Evolutionary conservation across 2,329 filamentous ascomycete genomes (phyloP).

Genomic region (Microascus cirrosus): DNA sequence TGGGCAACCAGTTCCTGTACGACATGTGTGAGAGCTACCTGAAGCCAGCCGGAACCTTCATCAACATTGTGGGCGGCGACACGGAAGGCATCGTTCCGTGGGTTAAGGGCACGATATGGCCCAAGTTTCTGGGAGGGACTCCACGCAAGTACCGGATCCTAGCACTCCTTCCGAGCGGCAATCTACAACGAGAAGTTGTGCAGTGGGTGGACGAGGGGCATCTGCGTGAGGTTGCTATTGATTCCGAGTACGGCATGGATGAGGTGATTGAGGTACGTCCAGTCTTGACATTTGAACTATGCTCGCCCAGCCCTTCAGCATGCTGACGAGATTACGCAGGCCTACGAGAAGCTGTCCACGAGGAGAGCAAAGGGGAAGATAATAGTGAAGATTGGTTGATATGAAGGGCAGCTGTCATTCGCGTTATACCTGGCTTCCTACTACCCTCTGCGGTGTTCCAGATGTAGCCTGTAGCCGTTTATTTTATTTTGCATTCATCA

Average conservation of each 20-base stretch:
- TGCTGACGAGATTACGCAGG: conserved; percentile 5
- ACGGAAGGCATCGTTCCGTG: conserved; percentile 5
- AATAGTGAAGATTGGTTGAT: conserved; percentile 8
- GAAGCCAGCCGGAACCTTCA: conserved; percentile 10
- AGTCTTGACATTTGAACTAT: not conserved
- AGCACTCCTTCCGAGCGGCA: conserved; percentile 2
- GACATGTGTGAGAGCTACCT: conserved; percentile 11
- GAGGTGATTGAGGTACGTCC: conserved; percentile 8
- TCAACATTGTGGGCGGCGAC: conserved; percentile 12
- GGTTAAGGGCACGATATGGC: conserved; percentile 10
- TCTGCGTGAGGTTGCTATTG: conserved; percentile 9
- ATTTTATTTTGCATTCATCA: too few species aligned
- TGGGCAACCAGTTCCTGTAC: conserved; percentile 12
- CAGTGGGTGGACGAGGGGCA: conserved; percentile 6
- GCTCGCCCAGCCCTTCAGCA: too few species aligned
- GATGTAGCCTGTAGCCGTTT: too few species aligned
- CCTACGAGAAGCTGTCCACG: conserved; percentile 9
- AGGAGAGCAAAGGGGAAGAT: conserved; percentile 11
- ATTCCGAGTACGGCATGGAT: conserved; percentile 10
- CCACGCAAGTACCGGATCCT: conserved; percentile 8
- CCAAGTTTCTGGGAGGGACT: conserved; percentile 10
- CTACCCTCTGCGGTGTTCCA: too few species aligned
- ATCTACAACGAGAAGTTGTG: conserved; percentile 4
- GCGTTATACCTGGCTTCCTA: not conserved
- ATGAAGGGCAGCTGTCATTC: not conserved